These are phyloP conservation scores for Fusarium udum DNA, from an alignment of 2,329 filamentous ascomycete species.

Conservation along the genomic window DNA sequence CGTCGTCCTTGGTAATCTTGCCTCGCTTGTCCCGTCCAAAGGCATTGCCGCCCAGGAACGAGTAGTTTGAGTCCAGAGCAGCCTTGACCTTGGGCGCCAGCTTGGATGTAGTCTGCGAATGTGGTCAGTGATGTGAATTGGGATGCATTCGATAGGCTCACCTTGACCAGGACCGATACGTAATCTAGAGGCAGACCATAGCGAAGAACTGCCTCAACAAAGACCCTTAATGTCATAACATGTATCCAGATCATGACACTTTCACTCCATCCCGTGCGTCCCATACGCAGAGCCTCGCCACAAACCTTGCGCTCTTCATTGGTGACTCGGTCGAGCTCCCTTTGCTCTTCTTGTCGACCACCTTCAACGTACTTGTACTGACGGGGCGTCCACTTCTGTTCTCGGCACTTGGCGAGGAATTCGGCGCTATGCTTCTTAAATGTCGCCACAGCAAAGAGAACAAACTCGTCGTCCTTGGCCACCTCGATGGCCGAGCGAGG, in stretches of 20 bases:
- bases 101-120: slow-evolving; percentile 79
- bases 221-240: slow-evolving; percentile 88
- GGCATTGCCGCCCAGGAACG: slow-evolving; percentile 93
- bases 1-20: slow-evolving; percentile 89
- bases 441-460: slow-evolving; percentile 85
- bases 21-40: slow-evolving; percentile 95
- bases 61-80: slow-evolving; percentile 85
- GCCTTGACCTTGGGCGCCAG: slow-evolving; percentile 79
- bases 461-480: slow-evolving; percentile 88
- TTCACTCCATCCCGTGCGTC: slow-evolving; percentile 93
- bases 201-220: slow-evolving; percentile 96
- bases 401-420: slow-evolving; percentile 90
- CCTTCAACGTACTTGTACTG: slow-evolving; percentile 95
- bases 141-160: slow-evolving; percentile 56
- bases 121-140: slow-evolving; percentile 20
- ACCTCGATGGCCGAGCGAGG: slow-evolving; percentile 85
- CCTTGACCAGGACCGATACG: slow-evolving; percentile 84
- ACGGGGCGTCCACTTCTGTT: slow-evolving; percentile 92
- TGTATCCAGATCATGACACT: slow-evolving; percentile 97
- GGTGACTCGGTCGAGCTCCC: slow-evolving; percentile 82
- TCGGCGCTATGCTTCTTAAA: slow-evolving; percentile 93
- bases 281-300: slow-evolving; percentile 88
- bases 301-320: slow-evolving; percentile 91
- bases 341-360: slow-evolving; percentile 86
- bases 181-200: slow-evolving; percentile 94